Conservation (phyloP, 805 yeast genomes). For the Lachancea sp. region DNA sequence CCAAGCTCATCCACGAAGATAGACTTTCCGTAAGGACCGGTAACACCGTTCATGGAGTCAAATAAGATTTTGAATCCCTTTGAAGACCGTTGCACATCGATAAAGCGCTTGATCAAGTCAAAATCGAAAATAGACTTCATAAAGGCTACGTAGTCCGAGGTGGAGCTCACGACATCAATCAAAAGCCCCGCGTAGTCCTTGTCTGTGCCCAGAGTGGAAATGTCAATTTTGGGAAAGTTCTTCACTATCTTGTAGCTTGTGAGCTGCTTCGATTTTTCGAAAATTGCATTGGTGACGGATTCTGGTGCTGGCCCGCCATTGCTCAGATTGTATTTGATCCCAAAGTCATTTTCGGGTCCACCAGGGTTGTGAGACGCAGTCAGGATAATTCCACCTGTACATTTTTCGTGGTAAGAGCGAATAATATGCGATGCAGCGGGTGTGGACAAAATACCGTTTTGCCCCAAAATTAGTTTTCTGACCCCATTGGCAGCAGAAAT, state of each 20-base stretch:
- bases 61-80: slow-evolving; percentile 68
- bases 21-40: slow-evolving; percentile 91
- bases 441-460: slow-evolving; percentile 81
- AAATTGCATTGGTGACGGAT: slow-evolving; percentile 82
- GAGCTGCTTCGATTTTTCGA: slow-evolving; percentile 55
- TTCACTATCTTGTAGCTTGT: slow-evolving; percentile 51
- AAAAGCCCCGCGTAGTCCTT: slow-evolving; percentile 50
- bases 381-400: slow-evolving; percentile 91
- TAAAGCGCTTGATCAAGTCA: slow-evolving; percentile 65
- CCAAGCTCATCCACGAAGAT: slow-evolving; percentile 83
- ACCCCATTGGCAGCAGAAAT: slow-evolving; percentile 93
- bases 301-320: slow-evolving; percentile 99
- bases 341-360: slow-evolving; percentile 86
- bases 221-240: slow-evolving; percentile 59
- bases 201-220: slow-evolving; percentile 48
- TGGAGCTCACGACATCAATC: slow-evolving; percentile 79
- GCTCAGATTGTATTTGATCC: slow-evolving; percentile 89
- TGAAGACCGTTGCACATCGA: slow-evolving; percentile 41
- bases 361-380: slow-evolving; percentile 99
- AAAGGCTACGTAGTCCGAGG: slow-evolving; percentile 69
- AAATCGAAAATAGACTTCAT: slow-evolving; percentile 85
- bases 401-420: slow-evolving; percentile 51
- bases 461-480: slow-evolving; percentile 76
- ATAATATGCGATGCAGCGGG: slow-evolving; percentile 96
- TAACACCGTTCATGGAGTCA: slow-evolving; percentile 90